Evolutionary conservation across 306 rosid species (phyloP), one percentile per base, ranked within the genome.

Genomic region (Cucurbita argyrosperma): DNA sequence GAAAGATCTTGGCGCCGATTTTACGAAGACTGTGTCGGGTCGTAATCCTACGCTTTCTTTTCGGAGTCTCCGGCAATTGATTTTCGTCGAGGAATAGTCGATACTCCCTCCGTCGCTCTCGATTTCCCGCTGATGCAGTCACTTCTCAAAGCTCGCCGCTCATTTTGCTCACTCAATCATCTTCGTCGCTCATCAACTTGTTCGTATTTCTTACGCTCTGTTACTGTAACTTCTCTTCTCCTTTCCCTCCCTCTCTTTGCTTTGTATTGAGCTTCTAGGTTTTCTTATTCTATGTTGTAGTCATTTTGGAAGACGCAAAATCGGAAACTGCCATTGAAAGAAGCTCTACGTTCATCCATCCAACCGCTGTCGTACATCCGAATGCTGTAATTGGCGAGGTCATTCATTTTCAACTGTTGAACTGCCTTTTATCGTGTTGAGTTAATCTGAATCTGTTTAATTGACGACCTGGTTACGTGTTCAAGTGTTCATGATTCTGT

Each of bases 361-460:
- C 94, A 54, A 71, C 83, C 71, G 92, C 97, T 1, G 64, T 85
- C 59, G 86, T 93, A 72, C 96, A 90, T 72, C 92, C 97, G 23
- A 79, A 86, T 86, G 90, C 98, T 18, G 21, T 84, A 50, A 59
- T 93, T 5, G 97, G 94, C 26, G 80, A 82, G 90, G 96, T 90
- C 23, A 82, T 74, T 90, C 23, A 82, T 74, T 61, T 66, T 69
- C 67, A 71, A 10, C 37, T 21, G 4, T 9, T 65, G 9, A 5
- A 18, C 2, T 19, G 37, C 5, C 35, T 39, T 3, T 40, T 39
- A 66, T 65, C 51, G 30, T 64, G 42, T 40, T 43, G n/a, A 43
- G 1, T 37, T 65, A 19, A n/a, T 65, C 43, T 42, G 35, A 10
- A 40, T 64, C 15, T 13, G 15, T 64, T 5, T 65, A 40, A 6